phyloP scores from a whole-genome alignment of 106 monocot species.

The Dendrobium chrysotoxum region DNA sequence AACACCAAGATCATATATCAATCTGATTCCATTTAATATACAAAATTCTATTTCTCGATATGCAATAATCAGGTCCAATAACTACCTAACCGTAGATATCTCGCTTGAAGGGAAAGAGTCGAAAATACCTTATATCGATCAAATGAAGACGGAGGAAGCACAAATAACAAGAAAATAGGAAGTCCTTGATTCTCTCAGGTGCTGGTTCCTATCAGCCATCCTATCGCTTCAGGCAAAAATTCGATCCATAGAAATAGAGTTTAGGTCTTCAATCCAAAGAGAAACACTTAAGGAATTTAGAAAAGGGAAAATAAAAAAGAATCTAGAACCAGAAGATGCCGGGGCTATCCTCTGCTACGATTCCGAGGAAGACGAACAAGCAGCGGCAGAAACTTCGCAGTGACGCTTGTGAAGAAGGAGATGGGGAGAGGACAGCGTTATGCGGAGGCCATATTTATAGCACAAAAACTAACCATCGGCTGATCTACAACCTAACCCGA shows the following conservation, averaged over 20 bases:
- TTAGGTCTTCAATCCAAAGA: neutral
- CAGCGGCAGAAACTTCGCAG: neutral
- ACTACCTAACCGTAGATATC: neutral
- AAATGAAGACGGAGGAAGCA: conserved; percentile 27
- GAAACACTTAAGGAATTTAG: neutral
- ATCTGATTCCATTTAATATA: neutral
- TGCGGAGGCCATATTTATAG: neutral
- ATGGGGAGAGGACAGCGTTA: neutral
- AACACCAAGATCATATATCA: neutral
- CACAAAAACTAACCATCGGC: neutral
- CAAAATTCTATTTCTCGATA: neutral
- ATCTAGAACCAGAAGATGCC: neutral
- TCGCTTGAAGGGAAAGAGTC: neutral
- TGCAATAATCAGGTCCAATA: neutral
- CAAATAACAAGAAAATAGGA: conserved; percentile 28
- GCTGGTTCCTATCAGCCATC: conserved; percentile 8
- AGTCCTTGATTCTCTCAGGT: conserved; percentile 16
- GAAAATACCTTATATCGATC: neutral
- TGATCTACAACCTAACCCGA: neutral
- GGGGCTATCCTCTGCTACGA: neutral
- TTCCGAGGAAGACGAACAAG: neutral
- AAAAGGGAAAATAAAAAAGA: neutral
- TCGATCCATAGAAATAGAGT: neutral
- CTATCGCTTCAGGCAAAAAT: neutral
- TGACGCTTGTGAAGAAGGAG: neutral